Evolutionary conservation across 371 early-diverging fungal genomes (phyloP).

Genomic region (Capillidium heterosporum): DNA sequence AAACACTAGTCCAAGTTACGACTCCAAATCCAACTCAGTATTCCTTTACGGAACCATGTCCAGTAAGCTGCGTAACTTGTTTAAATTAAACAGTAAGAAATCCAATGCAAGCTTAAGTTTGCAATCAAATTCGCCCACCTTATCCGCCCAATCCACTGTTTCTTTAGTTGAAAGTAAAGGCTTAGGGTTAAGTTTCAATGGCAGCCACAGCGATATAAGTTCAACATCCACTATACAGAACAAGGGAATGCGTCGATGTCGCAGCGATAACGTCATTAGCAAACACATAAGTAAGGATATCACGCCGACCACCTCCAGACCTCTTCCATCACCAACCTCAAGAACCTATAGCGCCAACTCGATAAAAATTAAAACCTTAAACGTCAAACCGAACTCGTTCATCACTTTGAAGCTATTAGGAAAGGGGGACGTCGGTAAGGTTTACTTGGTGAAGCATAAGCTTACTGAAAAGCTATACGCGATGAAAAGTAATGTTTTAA

Average conservation of each 20-base stretch:
- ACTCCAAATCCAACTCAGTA: not conserved
- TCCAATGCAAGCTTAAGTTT: not conserved
- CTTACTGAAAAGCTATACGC: slow-evolving; percentile 69
- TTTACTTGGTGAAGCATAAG: slow-evolving; percentile 82
- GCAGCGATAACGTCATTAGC: slow-evolving; percentile 7
- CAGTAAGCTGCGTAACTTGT: slow-evolving; percentile 1
- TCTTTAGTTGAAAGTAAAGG: not conserved
- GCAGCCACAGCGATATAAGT: not conserved
- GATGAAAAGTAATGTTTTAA: slow-evolving; percentile 53
- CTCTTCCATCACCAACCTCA: slow-evolving; percentile 2
- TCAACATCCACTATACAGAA: not conserved
- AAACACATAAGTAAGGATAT: slow-evolving; percentile 7
- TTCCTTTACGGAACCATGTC: slow-evolving; percentile 1
- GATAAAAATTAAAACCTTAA: slow-evolving; percentile 50
- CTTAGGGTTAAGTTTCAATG: not conserved
- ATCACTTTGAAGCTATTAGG: slow-evolving; percentile 70
- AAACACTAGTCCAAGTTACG: not conserved
- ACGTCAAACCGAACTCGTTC: slow-evolving; percentile 72
- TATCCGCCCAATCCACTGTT: not conserved
- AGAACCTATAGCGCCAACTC: slow-evolving; percentile 63
- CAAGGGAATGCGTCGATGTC: slow-evolving; percentile 3
- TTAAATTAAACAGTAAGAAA: slow-evolving; percentile 2
- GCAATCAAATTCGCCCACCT: not conserved
- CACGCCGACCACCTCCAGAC: slow-evolving; percentile 11
- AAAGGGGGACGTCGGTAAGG: slow-evolving; percentile 92